Conservation (phyloP, 2,329 filamentous ascomycete genomes). For the Microsporum ferrugineum region DNA sequence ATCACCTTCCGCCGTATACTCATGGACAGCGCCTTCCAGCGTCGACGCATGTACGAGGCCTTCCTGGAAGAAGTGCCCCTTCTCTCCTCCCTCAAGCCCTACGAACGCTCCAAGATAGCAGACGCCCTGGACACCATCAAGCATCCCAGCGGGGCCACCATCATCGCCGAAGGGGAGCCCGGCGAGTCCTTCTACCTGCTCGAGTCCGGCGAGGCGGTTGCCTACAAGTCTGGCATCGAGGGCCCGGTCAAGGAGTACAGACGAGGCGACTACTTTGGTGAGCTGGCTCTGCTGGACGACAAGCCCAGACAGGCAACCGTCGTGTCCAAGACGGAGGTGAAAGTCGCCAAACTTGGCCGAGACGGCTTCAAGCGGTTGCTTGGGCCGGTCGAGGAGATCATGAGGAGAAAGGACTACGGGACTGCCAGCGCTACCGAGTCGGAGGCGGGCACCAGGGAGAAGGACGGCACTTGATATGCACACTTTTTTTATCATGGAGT, state of each 20-base stretch:
- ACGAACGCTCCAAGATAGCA: conserved; percentile 94
- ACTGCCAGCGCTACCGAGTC: not conserved
- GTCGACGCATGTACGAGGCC: conserved; percentile 90
- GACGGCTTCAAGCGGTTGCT: conserved; percentile 88
- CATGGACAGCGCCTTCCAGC: conserved; percentile 95
- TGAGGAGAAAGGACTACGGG: conserved; percentile 54
- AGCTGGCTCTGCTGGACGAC: conserved; percentile 86
- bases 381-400: conserved; percentile 85
- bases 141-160: conserved; percentile 63
- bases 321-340: conserved; percentile 71
- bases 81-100: conserved; percentile 68
- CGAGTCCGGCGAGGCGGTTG: conserved; percentile 76
- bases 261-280: conserved; percentile 95
- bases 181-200: conserved; percentile 87
- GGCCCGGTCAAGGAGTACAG: conserved; percentile 66
- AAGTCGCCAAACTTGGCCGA: conserved; percentile 84
- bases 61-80: conserved; percentile 92
- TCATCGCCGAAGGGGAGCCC: conserved; percentile 84
- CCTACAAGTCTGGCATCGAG: conserved; percentile 63
- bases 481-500: not conserved
- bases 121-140: conserved; percentile 90
- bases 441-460: not conserved
- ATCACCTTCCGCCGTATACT: conserved; percentile 94
- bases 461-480: not conserved
- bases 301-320: conserved; percentile 85